These are phyloP conservation scores for Trichoderma sp. DNA, from an alignment of 2,329 filamentous ascomycete genomes.

Conservation along the genomic window DNA sequence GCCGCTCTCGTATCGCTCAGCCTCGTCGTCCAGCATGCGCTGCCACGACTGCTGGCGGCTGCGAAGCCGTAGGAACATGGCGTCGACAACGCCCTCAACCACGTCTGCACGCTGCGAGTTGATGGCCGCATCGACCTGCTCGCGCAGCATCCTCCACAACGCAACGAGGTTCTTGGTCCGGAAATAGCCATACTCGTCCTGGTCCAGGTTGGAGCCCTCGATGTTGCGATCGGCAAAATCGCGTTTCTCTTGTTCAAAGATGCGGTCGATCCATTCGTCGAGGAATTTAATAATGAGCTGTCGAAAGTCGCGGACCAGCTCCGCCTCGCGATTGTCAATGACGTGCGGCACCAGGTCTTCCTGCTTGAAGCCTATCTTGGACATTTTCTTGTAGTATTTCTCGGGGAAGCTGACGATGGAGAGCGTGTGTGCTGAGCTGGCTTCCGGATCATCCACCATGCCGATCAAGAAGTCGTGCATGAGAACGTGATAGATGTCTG, in stretches of 20 bases:
- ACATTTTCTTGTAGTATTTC: constrained; percentile 96
- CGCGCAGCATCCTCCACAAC: constrained; percentile 95
- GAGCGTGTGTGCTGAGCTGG: constrained; percentile 83
- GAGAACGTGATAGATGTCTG: constrained; percentile 82
- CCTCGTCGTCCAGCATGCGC: constrained; percentile 82
- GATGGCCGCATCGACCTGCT: constrained; percentile 82
- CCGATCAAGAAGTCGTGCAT: constrained; percentile 93
- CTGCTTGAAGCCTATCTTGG: constrained; percentile 75
- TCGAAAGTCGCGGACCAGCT: constrained; percentile 90
- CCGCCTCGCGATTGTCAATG: constrained; percentile 83
- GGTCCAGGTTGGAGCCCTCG: constrained; percentile 73
- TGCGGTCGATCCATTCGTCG: constrained; percentile 96
- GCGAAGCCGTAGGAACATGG: constrained; percentile 88
- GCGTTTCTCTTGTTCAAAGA: constrained; percentile 76
- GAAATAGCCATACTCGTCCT: constrained; percentile 85
- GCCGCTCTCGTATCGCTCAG: constrained; percentile 63
- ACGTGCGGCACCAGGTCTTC: constrained; percentile 80
- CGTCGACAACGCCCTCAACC: constrained; percentile 89
- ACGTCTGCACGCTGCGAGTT: constrained; percentile 86
- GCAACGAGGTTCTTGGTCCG: constrained; percentile 88
- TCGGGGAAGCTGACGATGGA: constrained; percentile 93
- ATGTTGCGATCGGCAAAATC: constrained; percentile 75
- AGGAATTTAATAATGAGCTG: constrained; percentile 93
- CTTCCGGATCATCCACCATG: constrained; percentile 77
- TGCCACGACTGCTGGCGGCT: constrained; percentile 83